Base-by-base conservation (phyloP, 305 asterid species). In the Nicotiana rustica region DNA sequence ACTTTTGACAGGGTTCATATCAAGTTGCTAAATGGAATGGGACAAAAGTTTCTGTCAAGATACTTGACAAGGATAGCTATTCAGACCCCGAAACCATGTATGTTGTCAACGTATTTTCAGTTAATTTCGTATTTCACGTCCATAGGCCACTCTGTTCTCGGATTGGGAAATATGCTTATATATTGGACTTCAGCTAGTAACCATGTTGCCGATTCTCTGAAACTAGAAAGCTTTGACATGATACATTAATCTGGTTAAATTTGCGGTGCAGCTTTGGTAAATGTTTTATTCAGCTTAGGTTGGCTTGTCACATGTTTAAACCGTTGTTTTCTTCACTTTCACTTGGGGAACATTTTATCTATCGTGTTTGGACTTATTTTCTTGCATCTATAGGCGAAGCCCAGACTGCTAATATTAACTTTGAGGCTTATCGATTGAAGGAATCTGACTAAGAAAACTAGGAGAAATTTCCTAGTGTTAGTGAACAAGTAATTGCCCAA, bases 1-100 rank as follows among this genome's bases (percentile, higher is more conserved):
- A 80, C 67, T 82, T 83, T 83, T 69, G 61, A 80, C 94, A 96
- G 98, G 99, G 97, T 85, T 85, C 94, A 15, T 97, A 97, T 88
- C 99, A 97, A 91, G 95, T 93, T 89, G 99, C 98, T 80, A 97
- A 92, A 85, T 97, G 99, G 99, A 95, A 95, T 83, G 99, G 99
- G 82, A 93, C 97, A 65, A 97, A 90, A 89, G 99, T 97, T 85
- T 97, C 99, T 8, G 99, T 95, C 67, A 97, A 97, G 93, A 97
- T 95, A 82, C 96, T 97, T 60, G 97, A 93, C 92, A 95, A 92
- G 92, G 98, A 95, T 83, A 84, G 89, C 87, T 92, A 92, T 87
- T 88, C 91, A 55, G 94, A 90, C 88, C 93, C 97, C 56, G 98
- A 97, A 83, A 88, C 90, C 82, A 90, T 95, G 98, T 96, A 93